phyloP scores from a whole-genome alignment of 169 alveolate genomes.

The Plasmodium gonderi region DNA sequence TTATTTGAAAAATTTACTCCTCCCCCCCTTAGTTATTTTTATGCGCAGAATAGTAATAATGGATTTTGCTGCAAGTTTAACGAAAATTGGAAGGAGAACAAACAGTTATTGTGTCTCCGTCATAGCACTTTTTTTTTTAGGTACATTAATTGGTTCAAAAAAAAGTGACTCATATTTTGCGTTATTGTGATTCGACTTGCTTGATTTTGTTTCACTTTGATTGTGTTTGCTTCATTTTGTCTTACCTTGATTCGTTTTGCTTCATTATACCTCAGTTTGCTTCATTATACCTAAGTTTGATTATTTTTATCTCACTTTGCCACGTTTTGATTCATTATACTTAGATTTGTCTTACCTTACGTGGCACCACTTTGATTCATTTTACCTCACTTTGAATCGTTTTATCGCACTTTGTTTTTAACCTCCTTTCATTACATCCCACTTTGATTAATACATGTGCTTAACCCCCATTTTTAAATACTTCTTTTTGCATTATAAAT shows the following conservation, averaged over 20 bases:
- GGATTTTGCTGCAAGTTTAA: not conserved
- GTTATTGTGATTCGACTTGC: not conserved
- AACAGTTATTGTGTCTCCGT: not conserved
- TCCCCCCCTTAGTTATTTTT: not conserved
- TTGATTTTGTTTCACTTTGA: not conserved
- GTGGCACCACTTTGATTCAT: not conserved
- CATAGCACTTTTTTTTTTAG: not conserved
- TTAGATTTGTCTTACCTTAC: not conserved
- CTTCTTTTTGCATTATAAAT: not conserved
- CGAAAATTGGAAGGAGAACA: not conserved
- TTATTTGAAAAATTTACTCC: not conserved
- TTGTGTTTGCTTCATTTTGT: no score
- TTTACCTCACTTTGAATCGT: not conserved
- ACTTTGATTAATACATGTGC: no score
- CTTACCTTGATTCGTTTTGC: not conserved
- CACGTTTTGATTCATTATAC: not conserved
- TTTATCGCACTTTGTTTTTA: not conserved
- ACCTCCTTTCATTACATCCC: not conserved
- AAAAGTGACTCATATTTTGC: not conserved
- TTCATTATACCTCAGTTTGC: not conserved
- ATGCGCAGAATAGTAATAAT: slow-evolving; percentile 2
- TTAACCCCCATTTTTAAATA: no score
- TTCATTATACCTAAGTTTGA: not conserved
- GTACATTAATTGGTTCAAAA: not conserved
- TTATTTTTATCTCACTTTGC: not conserved